Percentiles rank a stretch among this genome's conserved stretches.
These are phyloP conservation scores for Penicillium turbatum DNA, from an alignment of 495 filamentous ascomycete species.

Conservation along the genomic window DNA sequence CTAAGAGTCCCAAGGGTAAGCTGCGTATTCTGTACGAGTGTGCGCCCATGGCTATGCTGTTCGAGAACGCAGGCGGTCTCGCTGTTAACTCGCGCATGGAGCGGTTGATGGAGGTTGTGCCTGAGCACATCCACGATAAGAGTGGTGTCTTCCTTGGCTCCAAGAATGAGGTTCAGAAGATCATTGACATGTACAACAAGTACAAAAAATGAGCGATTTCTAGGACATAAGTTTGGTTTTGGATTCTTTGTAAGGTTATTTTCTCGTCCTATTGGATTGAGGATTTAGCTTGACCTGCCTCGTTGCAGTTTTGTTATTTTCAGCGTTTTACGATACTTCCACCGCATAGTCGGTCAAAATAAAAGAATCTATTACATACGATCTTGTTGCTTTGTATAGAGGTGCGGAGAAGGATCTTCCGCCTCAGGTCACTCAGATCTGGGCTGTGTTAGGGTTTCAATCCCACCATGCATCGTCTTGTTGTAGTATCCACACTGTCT, in stretches of 20 bases:
- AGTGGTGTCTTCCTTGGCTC: conserved; percentile 96
- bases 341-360: conserved; percentile 3
- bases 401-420: too few species aligned
- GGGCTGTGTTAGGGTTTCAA: too few species aligned
- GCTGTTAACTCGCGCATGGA: conserved; percentile 85
- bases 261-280: neutral
- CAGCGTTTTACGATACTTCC: conserved; percentile 8
- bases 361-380: neutral
- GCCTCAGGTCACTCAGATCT: too few species aligned
- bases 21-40: conserved; percentile 97
- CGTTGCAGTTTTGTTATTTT: conserved; percentile 1
- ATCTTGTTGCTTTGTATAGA: too few species aligned
- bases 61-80: conserved; percentile 96
- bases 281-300: conserved; percentile 2
- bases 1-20: conserved; percentile 98
- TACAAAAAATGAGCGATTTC: conserved; percentile 34
- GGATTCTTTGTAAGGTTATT: neutral
- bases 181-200: conserved; percentile 61
- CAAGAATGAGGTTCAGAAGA: conserved; percentile 91
- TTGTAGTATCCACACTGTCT: too few species aligned
- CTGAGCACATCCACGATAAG: conserved; percentile 91
- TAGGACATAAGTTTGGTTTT: neutral
- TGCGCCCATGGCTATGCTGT: conserved; percentile 98
- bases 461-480: too few species aligned
- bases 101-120: conserved; percentile 84